Conservation (phyloP, 1,139 yeast genomes). For the Yamadazyma buinensis region DNA sequence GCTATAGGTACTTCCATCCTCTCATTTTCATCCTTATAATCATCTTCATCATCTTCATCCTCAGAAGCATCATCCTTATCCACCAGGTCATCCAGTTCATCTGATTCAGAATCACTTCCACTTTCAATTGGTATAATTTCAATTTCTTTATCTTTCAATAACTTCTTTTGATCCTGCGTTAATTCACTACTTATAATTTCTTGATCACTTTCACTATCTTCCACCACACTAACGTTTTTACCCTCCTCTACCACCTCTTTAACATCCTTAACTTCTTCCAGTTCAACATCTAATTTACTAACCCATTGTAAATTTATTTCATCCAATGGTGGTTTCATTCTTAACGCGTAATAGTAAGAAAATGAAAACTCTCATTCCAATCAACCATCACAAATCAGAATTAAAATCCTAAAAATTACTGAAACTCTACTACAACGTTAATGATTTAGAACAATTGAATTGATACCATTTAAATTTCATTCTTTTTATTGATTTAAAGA, state of each 20-base stretch:
- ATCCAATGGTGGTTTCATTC: slow-evolving; percentile 5
- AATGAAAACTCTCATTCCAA: too few relatives aligned
- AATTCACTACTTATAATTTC: slow-evolving; percentile 6
- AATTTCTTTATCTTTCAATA: not conserved
- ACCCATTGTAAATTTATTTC: slow-evolving; percentile 6
- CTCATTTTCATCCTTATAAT: not conserved
- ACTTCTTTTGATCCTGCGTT: not conserved
- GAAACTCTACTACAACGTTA: too few relatives aligned
- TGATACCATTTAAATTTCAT: too few relatives aligned
- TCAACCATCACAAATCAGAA: too few relatives aligned
- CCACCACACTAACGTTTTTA: too few relatives aligned
- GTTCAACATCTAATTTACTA: too few relatives aligned
- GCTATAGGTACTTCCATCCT: too few relatives aligned
- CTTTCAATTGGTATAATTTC: not conserved
- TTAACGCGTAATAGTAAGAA: too few relatives aligned
- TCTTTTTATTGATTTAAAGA: not conserved
- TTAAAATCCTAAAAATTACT: too few relatives aligned
- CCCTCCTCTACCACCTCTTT: too few relatives aligned
- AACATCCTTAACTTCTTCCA: too few relatives aligned
- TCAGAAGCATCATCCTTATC: not conserved
- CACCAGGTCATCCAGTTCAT: not conserved
- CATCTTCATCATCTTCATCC: not conserved
- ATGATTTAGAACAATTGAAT: too few relatives aligned
- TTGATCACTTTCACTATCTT: slow-evolving; percentile 8
- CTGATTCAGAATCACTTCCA: not conserved